Base-by-base conservation (phyloP, 78 protist species). In the Dictyostelium brefeldianum region DNA sequence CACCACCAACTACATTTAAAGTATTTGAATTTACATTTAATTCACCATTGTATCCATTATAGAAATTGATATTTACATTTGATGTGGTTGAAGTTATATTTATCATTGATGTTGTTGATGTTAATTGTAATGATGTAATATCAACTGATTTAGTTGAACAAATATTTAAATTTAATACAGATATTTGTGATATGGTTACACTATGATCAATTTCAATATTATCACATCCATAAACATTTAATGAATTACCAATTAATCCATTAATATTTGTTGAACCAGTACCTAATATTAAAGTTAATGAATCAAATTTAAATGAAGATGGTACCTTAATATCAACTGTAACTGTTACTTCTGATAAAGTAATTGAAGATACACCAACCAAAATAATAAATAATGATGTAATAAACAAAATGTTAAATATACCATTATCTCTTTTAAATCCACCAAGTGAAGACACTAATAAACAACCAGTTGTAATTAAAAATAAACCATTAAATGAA, bases 271-370 rank as follows among this genome's bases (percentile, higher is more conserved):
- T n/a, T 46, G 50, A 31, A 10, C 79, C 79, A 46, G 29, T 43
- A 20, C 79, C 79, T 15, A 71, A 43, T n/a, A 0, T 46, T 9
- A 71, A 71, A 18, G 7, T 3, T 7, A 71, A 43, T n/a, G 57
- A 43, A 46, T 71, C 46, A 71, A 71, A 71, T 71, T 71, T 71
- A 71, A 71, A 71, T 6, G 79, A 20, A 20, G 56, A 46, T 18
- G 79, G 79, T 46, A 71, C 54, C n/a, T 43, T 71, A 71, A 71
- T 71, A 71, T 71, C 79, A n/a, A 71, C 43, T 20, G 25, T n/a
- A 71, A 71, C n/a, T 43, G 79, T 41, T 18, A 71, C 50, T 15
- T 71, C 79, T 46, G 79, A 71, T 46, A 71, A n/a, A 10, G 8
- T 43, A 46, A 43, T n/a, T 71, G 79, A 71, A 43, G 20, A 15